Conservation (phyloP, 2,329 filamentous ascomycete species). For the Diaporthe eres region DNA sequence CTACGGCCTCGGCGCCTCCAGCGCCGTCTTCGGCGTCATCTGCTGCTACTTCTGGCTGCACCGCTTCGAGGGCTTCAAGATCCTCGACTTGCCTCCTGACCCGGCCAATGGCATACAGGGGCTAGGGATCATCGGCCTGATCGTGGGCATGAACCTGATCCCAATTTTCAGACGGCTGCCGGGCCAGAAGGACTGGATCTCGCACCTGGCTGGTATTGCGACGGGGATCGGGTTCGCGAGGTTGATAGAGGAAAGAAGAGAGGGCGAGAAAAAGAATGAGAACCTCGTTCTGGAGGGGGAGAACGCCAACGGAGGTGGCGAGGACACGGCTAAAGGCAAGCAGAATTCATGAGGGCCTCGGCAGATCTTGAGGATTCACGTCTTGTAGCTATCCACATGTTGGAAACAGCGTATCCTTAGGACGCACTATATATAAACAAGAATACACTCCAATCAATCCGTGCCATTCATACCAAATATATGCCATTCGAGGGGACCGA, state of each 20-base stretch:
- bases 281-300: not conserved
- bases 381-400: not conserved
- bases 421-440: not conserved
- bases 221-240: conserved; percentile 60
- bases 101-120: conserved; percentile 66
- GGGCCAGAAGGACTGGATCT: conserved; percentile 64
- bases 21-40: conserved; percentile 72
- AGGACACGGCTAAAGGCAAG: not conserved
- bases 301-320: too few species aligned
- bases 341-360: not conserved
- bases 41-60: conserved; percentile 75
- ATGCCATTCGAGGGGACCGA: too few species aligned
- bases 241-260: conserved; percentile 51
- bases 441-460: conserved; percentile 11
- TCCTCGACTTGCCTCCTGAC: conserved; percentile 71
- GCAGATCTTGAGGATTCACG: not conserved
- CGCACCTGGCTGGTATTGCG: conserved; percentile 67
- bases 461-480: not conserved
- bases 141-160: conserved; percentile 65
- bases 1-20: conserved; percentile 76
- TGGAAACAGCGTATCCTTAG: not conserved
- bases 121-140: conserved; percentile 65
- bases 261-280: conserved; percentile 37
- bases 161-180: conserved; percentile 59
- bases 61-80: conserved; percentile 67